Evolutionary conservation across 805 yeast species (phyloP).

Genomic region (Myxozyma neglecta): DNA sequence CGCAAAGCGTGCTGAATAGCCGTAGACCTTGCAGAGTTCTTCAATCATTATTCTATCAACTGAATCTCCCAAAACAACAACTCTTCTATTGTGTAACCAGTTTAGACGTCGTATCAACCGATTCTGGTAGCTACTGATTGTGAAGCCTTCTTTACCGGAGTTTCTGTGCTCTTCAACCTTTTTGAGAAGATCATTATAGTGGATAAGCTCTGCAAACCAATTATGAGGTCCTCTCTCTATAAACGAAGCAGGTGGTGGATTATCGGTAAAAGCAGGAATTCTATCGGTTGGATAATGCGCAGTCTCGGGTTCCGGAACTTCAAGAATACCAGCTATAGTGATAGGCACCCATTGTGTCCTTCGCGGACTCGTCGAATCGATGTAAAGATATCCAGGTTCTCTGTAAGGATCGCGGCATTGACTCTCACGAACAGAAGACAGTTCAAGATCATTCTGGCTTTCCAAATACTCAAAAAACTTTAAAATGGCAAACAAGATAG

Average conservation of each 20-base stretch:
- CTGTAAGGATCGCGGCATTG: slow-evolving; percentile 24
- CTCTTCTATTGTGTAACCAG: slow-evolving; percentile 26
- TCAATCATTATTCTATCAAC: slow-evolving; percentile 28
- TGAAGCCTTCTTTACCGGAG: neutral
- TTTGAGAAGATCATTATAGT: slow-evolving; percentile 2
- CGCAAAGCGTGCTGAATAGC: neutral
- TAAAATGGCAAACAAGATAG: no score
- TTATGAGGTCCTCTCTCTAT: slow-evolving; percentile 11
- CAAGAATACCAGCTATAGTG: neutral
- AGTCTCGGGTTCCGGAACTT: slow-evolving; percentile 19
- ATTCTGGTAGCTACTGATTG: neutral
- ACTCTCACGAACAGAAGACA: no score
- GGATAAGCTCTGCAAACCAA: slow-evolving; percentile 11
- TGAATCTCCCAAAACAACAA: slow-evolving; percentile 26
- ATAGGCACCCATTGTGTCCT: slow-evolving; percentile 15
- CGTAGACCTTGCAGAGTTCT: slow-evolving; percentile 13
- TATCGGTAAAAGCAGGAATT: slow-evolving; percentile 13
- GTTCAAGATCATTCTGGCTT: no score
- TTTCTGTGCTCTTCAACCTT: neutral
- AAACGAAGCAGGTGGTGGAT: slow-evolving; percentile 10
- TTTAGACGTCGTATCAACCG: slow-evolving; percentile 13
- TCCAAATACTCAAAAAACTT: no score
- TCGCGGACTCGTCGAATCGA: neutral
- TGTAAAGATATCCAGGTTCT: slow-evolving; percentile 17
- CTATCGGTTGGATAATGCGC: slow-evolving; percentile 16